Percentiles rank a stretch among this genome's conserved stretches.
These are phyloP conservation scores for Flaveria linearis DNA, from an alignment of 129 eudicot genomes.

Conservation along the genomic window DNA sequence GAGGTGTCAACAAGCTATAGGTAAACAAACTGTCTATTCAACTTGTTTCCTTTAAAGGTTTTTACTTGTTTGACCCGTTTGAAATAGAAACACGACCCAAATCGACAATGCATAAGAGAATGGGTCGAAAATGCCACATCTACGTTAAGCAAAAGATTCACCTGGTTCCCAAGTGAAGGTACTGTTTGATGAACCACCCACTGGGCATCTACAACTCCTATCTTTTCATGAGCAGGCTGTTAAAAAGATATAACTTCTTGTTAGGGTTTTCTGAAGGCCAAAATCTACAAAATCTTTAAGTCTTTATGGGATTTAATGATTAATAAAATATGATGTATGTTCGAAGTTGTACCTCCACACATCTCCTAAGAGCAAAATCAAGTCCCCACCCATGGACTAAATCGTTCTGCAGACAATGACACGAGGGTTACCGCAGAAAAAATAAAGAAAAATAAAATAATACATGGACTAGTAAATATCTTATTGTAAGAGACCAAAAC, in stretches of 20 bases:
- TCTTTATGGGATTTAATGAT: background rate
- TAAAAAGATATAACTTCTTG: background rate
- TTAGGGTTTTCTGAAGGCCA: background rate
- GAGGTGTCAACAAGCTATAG: background rate
- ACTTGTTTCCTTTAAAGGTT: background rate
- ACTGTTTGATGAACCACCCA: constrained; percentile 89
- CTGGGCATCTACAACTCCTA: constrained; percentile 92
- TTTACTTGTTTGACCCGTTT: background rate
- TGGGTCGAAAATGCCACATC: background rate
- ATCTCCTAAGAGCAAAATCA: constrained; percentile 56
- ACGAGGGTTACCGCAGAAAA: background rate
- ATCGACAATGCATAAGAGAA: background rate
- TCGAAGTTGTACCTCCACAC: constrained; percentile 45
- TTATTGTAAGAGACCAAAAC: constrained; percentile 22
- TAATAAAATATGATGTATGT: background rate
- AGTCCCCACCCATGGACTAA: constrained; percentile 71
- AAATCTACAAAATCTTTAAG: background rate
- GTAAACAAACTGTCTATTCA: background rate
- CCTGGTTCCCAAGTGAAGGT: constrained; percentile 96
- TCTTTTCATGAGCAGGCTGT: constrained; percentile 95
- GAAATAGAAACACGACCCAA: background rate
- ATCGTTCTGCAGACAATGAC: constrained; percentile 44
- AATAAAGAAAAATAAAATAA: background rate
- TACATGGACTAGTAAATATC: background rate
- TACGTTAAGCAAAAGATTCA: constrained; percentile 17